Evolutionary conservation across 306 rosid genomes (phyloP).

Genomic region (Elaeagnus macrophylla): DNA sequence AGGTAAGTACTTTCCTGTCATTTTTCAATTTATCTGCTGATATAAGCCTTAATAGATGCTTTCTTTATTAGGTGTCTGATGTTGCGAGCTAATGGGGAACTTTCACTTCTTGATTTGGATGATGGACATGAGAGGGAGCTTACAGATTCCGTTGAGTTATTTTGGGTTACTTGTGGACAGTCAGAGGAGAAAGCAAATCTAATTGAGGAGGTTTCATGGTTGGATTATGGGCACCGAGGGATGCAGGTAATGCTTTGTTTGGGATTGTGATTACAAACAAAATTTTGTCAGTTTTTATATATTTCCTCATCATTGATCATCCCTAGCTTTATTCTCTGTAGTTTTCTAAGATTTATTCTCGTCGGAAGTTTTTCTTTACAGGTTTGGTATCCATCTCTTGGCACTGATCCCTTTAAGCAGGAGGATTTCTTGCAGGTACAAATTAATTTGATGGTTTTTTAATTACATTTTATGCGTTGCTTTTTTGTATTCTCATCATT

Average conservation of each 20-base stretch:
- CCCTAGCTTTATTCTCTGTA: conserved; percentile 19
- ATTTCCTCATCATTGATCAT: conserved; percentile 5
- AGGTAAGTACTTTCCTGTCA: conserved; percentile 39
- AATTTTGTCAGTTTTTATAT: background rate
- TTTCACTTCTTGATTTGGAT: conserved; percentile 94
- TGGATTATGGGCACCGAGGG: conserved; percentile 97
- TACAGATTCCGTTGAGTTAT: conserved; percentile 86
- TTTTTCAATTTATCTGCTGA: conserved; percentile 4
- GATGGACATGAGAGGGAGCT: conserved; percentile 92
- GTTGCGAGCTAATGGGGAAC: conserved; percentile 87
- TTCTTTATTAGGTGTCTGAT: conserved; percentile 74
- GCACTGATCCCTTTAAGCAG: conserved; percentile 81
- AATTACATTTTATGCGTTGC: conserved; percentile 7
- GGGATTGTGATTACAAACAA: background rate
- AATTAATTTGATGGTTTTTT: conserved; percentile 8
- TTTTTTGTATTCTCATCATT: background rate
- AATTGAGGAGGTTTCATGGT: conserved; percentile 97
- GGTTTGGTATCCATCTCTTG: conserved; percentile 99
- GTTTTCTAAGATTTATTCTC: conserved; percentile 45
- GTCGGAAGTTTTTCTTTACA: conserved; percentile 59
- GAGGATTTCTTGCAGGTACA: conserved; percentile 96
- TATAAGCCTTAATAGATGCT: conserved; percentile 27
- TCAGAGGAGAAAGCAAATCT: conserved; percentile 85
- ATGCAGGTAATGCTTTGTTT: conserved; percentile 77
- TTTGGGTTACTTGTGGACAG: conserved; percentile 98